Base-by-base conservation (phyloP, 257 asterid genomes). In the Plantago elongata region DNA sequence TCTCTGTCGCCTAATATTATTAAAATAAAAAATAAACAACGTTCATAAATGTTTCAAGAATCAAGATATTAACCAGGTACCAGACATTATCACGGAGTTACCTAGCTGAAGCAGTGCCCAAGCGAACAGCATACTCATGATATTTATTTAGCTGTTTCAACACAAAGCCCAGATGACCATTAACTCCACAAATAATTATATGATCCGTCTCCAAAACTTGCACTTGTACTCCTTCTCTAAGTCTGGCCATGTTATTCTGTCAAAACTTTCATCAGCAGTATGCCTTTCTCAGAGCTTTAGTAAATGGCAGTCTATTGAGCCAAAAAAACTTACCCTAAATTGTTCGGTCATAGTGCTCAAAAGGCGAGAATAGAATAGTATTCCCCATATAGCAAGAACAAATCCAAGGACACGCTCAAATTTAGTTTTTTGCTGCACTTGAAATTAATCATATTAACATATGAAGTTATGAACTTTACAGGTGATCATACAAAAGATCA, bases 331-430 rank as follows among this genome's bases (percentile, higher is more conserved):
- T 81, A 92, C 99, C 81, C 99, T 85, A 67, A 92, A 84, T 74
- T 92, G 97, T 71, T 92, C 99, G 1, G 96, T 89, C 99, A 89
- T 92, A 30, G 99, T 92, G 90, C 97, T 83, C 81, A 92, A 74
- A 43, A 92, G 74, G 51, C 99, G 95, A 73, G 99, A 84, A 68
- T 92, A 92, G 81, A 92, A 86, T 45, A 92, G 83, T 60, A 92
- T 81, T 61, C 99, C 99, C 97, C 97, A 92, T 71, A 92, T 89
- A 65, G 97, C 99, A 75, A 92, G 99, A 75, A 84, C 27, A 62
- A 92, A 89, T 47, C 99, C 99, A 60, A 92, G 77, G 57, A 82
- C 83, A 45, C 99, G 97, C 75, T 92, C 99, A 67, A 87, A 69
- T 75, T 97, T 76, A 71, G 99, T 86, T 78, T 85, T 84, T 92